These are phyloP conservation scores for Botrytis fragariae DNA, from an alignment of 2,329 filamentous ascomycete genomes.

Conservation along the genomic window DNA sequence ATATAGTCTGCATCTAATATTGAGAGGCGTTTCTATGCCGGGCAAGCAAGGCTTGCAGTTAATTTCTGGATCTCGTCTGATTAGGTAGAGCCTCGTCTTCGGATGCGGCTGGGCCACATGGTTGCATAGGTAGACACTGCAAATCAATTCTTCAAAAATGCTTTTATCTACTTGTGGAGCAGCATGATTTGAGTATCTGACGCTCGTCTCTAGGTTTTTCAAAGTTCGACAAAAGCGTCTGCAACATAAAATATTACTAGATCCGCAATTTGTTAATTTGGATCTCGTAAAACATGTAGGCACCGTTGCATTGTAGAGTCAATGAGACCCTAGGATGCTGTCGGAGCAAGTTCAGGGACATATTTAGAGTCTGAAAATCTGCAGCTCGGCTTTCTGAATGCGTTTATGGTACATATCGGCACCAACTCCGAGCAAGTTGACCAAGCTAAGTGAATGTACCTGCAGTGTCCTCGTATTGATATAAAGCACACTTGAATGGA, in stretches of 20 bases:
- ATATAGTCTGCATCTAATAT: neutral
- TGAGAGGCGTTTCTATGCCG: neutral
- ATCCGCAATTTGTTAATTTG: neutral
- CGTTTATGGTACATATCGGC: neutral
- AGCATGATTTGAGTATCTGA: neutral
- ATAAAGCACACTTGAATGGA: neutral
- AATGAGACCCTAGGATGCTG: neutral
- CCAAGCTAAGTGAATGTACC: neutral
- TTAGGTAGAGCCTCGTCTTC: neutral
- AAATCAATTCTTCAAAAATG: neutral
- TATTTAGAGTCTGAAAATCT: neutral
- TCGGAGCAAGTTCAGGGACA: neutral
- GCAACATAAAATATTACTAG: neutral
- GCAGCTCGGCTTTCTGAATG: slow-evolving; percentile 15
- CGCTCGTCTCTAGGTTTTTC: neutral
- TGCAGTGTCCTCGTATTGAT: slow-evolving; percentile 3
- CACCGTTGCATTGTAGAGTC: neutral
- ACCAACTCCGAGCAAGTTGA: neutral
- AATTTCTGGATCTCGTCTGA: neutral
- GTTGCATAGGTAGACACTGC: neutral
- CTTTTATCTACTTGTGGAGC: neutral
- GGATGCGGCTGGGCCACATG: neutral
- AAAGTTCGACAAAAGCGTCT: neutral
- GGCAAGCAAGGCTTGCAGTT: neutral
- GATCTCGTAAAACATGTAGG: neutral